Conservation (phyloP, 1,284 basidiomycete genomes). For the Lignosus rhinocerotis region DNA sequence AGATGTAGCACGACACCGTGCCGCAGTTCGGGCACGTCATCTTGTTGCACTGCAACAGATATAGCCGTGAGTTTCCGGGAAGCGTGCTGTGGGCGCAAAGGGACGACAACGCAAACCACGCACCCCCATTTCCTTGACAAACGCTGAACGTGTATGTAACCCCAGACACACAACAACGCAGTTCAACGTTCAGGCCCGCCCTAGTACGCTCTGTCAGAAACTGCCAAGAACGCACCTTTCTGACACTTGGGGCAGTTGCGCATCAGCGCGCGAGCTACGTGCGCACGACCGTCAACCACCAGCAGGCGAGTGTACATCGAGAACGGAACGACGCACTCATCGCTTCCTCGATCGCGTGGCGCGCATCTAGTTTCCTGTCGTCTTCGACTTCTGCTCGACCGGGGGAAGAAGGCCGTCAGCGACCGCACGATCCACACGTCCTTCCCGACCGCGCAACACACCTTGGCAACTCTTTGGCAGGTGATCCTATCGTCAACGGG, state of each 20-base stretch:
- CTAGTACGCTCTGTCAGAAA: neutral
- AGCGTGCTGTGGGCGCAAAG: neutral
- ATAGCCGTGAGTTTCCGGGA: neutral
- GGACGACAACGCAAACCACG: constrained; percentile 26
- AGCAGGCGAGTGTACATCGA: neutral
- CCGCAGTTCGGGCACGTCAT: constrained; percentile 73
- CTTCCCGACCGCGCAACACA: constrained; percentile 28
- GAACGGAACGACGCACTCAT: constrained; percentile 63
- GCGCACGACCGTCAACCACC: neutral
- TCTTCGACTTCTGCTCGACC: constrained; percentile 58
- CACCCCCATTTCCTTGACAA: constrained; percentile 74
- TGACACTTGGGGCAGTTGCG: constrained; percentile 82
- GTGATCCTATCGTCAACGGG: constrained; percentile 58
- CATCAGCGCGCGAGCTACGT: constrained; percentile 73
- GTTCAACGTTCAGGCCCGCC: neutral
- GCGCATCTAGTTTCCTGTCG: constrained; percentile 70
- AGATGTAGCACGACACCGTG: constrained; percentile 78
- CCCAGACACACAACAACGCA: neutral
- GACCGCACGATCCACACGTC: neutral
- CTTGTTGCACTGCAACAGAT: constrained; percentile 69
- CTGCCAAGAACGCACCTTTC: constrained; percentile 48
- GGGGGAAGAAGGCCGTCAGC: constrained; percentile 1
- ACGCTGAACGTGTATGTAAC: constrained; percentile 55
- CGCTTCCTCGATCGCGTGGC: constrained; percentile 83
- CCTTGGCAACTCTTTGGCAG: constrained; percentile 87